phyloP scores from a whole-genome alignment of 768 basidiomycete genomes.

The Mycena vulgaris region DNA sequence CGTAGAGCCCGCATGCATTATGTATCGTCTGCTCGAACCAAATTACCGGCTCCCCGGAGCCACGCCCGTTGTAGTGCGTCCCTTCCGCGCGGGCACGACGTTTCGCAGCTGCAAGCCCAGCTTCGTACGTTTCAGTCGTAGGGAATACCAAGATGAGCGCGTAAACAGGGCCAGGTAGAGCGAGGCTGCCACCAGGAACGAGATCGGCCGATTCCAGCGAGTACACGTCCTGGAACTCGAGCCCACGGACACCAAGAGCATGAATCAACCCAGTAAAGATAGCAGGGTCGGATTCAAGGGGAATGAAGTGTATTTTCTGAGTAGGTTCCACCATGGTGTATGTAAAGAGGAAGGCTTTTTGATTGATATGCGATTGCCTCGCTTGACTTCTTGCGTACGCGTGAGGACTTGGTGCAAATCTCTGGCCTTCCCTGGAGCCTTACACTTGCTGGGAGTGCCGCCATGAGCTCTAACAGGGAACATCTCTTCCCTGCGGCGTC shows the following conservation, averaged over 20 bases:
- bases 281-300: conserved; percentile 56
- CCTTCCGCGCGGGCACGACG: conserved; percentile 30
- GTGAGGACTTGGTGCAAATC: neutral
- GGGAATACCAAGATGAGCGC: conserved; percentile 53
- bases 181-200: conserved; percentile 39
- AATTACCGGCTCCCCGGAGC: conserved; percentile 50
- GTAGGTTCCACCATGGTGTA: neutral
- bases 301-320: conserved; percentile 49
- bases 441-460: conserved; percentile 1
- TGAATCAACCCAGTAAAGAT: conserved; percentile 54
- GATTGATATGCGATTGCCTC: neutral
- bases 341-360: neutral
- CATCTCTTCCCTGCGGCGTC: conserved; percentile 66
- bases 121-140: conserved; percentile 42
- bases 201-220: conserved; percentile 53
- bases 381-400: neutral
- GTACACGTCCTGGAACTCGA: conserved; percentile 53
- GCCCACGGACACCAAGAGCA: conserved; percentile 47
- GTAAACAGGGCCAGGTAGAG: conserved; percentile 49
- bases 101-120: conserved; percentile 42
- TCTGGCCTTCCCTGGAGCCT: neutral
- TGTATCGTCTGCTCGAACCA: conserved; percentile 57
- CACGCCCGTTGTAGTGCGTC: conserved; percentile 47
- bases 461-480: conserved; percentile 40
- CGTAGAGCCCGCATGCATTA: conserved; percentile 57